A percentile compares a stretch with the other conserved stretches of the same genome.
These are phyloP conservation scores for Cajanus cajan DNA, from an alignment of 306 rosid genomes.

Conservation along the genomic window DNA sequence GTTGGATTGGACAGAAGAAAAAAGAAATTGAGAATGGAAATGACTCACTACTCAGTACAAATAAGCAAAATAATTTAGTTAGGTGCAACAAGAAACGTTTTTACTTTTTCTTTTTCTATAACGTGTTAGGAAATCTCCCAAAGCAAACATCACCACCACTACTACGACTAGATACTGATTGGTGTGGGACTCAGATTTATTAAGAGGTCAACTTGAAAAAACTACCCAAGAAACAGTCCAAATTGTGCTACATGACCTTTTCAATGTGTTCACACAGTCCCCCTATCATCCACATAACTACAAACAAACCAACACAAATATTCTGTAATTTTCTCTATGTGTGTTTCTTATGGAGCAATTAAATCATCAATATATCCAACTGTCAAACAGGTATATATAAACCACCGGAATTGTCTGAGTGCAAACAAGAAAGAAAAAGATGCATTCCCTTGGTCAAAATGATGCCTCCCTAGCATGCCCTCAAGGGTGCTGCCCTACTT, in stretches of 20 bases:
- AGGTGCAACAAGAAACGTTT: slow-evolving; percentile 11
- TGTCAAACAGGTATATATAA: slow-evolving; percentile 8
- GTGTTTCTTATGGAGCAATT: background rate
- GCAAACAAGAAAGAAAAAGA: slow-evolving; percentile 28
- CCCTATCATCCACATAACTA: slow-evolving; percentile 14
- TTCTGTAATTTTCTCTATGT: slow-evolving; percentile 11
- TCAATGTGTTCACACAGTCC: slow-evolving; percentile 37
- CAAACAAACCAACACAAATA: slow-evolving; percentile 15
- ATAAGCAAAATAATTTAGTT: background rate
- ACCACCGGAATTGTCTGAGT: slow-evolving; percentile 27
- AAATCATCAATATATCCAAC: slow-evolving; percentile 16
- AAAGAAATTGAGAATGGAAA: background rate
- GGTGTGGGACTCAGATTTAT: slow-evolving; percentile 15
- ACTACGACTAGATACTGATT: background rate
- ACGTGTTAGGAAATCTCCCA: background rate
- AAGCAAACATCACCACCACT: slow-evolving; percentile 12
- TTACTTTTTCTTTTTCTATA: background rate
- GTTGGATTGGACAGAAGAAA: background rate
- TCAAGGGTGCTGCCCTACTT: slow-evolving; percentile 65
- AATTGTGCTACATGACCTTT: slow-evolving; percentile 33
- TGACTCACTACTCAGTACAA: background rate
- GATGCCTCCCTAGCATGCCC: slow-evolving; percentile 54
- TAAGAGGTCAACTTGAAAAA: slow-evolving; percentile 32
- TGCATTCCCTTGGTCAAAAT: slow-evolving; percentile 53
- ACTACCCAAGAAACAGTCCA: slow-evolving; percentile 31